Percentiles rank a stretch among this genome's conserved stretches.
These are phyloP conservation scores for Ambispora gerdemannii DNA, from an alignment of 192 early-diverging fungal species.

Conservation along the genomic window DNA sequence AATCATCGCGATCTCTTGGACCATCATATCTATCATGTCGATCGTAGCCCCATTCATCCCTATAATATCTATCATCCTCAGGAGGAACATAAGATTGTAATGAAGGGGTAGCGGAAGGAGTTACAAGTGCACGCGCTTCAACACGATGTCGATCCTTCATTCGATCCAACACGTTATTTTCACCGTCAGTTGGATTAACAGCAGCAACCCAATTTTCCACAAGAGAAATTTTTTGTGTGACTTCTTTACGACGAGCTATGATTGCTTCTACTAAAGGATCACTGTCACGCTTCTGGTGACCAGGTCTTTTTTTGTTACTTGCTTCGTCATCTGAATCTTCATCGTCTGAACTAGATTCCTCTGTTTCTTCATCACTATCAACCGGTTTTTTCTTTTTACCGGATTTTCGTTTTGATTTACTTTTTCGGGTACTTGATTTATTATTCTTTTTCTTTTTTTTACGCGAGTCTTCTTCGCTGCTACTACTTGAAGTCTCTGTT, in stretches of 20 bases:
- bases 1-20: slow-evolving; percentile 16
- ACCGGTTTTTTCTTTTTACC: background rate
- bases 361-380: background rate
- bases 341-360: background rate
- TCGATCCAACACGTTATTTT: slow-evolving; percentile 25
- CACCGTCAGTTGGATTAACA: slow-evolving; percentile 18
- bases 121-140: background rate
- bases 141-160: slow-evolving; percentile 27
- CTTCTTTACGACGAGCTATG: slow-evolving; percentile 7
- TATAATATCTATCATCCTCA: slow-evolving; percentile 21
- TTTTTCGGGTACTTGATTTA: background rate
- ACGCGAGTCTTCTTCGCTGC: background rate
- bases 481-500: background rate
- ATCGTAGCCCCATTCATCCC: background rate
- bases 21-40: background rate
- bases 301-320: background rate
- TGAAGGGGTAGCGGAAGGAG: background rate
- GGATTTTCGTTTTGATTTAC: background rate
- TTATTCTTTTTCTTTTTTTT: slow-evolving; percentile 9
- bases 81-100: background rate
- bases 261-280: background rate
- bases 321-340: background rate
- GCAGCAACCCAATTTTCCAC: slow-evolving; percentile 25
- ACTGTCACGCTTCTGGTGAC: background rate
- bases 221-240: slow-evolving; percentile 6